Conservation (phyloP, 495 filamentous ascomycete genomes). For the Aspergillus mulundensis region DNA sequence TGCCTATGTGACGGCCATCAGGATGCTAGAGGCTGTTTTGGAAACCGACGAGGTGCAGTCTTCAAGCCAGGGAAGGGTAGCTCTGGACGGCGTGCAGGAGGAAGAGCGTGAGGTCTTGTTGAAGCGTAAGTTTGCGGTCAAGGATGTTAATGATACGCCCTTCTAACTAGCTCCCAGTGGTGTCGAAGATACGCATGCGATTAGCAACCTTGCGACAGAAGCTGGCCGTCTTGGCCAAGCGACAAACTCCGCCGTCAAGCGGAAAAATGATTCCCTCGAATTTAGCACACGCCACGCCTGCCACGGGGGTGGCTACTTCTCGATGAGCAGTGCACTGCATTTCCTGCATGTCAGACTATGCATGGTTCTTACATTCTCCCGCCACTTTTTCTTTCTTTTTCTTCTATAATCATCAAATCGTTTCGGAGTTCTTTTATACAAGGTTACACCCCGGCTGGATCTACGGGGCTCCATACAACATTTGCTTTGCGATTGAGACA, state of each 20-base stretch:
- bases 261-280: constrained; percentile 32
- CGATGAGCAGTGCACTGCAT: constrained; percentile 18
- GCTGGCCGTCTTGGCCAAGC: constrained; percentile 50
- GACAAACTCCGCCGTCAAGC: constrained; percentile 39
- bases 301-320: constrained; percentile 29
- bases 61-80: constrained; percentile 33
- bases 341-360: constrained; percentile 18
- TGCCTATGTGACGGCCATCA: constrained; percentile 85
- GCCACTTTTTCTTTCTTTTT: constrained; percentile 6
- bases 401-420: constrained; percentile 9
- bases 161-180: constrained; percentile 38
- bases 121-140: constrained; percentile 53
- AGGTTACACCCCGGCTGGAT: constrained; percentile 1
- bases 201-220: constrained; percentile 54
- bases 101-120: constrained; percentile 70
- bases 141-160: constrained; percentile 15
- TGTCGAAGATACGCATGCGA: constrained; percentile 57
- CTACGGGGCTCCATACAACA: background rate
- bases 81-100: constrained; percentile 55
- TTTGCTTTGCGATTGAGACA: constrained; percentile 1
- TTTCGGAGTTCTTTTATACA: constrained; percentile 12
- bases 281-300: constrained; percentile 19
- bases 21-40: constrained; percentile 89
- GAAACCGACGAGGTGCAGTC: constrained; percentile 66
- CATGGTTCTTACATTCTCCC: background rate